Evolutionary conservation across 495 filamentous ascomycete genomes (phyloP).

Genomic region (Penicillium waksmanii): DNA sequence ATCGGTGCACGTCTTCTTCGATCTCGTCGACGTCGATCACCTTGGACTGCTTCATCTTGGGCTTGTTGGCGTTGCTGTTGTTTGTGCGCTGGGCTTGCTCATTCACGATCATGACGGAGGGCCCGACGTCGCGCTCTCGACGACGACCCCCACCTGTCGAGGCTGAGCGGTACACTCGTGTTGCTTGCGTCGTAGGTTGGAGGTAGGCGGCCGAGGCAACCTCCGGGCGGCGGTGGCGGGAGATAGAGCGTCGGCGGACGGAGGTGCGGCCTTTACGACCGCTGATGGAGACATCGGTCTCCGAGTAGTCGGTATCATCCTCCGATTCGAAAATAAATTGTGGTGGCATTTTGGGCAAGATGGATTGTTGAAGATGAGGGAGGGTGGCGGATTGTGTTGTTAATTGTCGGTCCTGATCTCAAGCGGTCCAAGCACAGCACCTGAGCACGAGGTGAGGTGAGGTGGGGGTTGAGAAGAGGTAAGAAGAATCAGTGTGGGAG

Average conservation of each 20-base stretch:
- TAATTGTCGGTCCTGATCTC: neutral
- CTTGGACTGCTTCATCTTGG: conserved; percentile 25
- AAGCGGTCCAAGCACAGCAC: neutral
- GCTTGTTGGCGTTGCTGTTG: conserved; percentile 22
- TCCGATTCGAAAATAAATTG: conserved; percentile 31
- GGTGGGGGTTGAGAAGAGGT: neutral
- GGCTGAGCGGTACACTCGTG: conserved; percentile 39
- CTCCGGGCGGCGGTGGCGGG: conserved; percentile 39
- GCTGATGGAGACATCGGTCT: conserved; percentile 44
- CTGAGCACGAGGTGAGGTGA: neutral
- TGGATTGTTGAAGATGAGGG: neutral
- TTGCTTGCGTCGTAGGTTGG: neutral
- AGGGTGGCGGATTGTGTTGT: neutral
- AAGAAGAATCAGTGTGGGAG: neutral
- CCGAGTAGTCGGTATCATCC: conserved; percentile 46
- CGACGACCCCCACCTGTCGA: conserved; percentile 46
- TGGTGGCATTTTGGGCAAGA: conserved; percentile 25
- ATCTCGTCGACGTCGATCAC: conserved; percentile 31
- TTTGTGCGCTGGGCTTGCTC: conserved; percentile 24
- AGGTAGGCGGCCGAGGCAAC: neutral
- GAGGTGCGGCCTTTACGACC: conserved; percentile 26
- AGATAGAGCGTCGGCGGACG: conserved; percentile 41
- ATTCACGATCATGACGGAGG: conserved; percentile 33
- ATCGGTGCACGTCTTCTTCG: conserved; percentile 34
- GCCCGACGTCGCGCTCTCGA: conserved; percentile 23